Base-by-base conservation (phyloP, 2,329 filamentous ascomycete genomes). In the Pezicula radicicola region DNA sequence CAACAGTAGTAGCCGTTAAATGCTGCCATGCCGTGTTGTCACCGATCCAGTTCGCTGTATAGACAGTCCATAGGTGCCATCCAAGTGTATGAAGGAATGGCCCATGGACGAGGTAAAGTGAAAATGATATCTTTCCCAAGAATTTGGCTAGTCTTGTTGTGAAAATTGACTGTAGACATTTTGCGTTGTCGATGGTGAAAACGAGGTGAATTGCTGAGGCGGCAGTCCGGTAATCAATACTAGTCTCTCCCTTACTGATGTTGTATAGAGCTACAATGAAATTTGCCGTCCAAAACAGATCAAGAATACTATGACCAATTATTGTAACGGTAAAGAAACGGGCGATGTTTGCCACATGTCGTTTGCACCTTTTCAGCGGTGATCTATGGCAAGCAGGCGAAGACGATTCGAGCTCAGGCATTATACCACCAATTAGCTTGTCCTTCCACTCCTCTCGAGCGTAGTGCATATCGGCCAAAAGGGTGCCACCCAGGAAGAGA, bases 21-120 rank as follows among this genome's bases (percentile, higher is more conserved):
- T 40, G 37, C 37, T 40, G 37, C 37, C 37, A 40, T 40, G n/a
- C 37, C 3, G 37, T 40, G 2, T 6, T 16, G 3, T 40, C 19
- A 40, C 37, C 37, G 15, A 40, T 16, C 37, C 37, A 40, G 15
- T n/a, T n/a, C 8, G 37, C 37, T 2, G 37, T n/a, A 16, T 16
- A 16, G 19, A 8, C 9, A n/a, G 19, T 6, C 37, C 37, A 40
- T 8, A 40, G 10, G 19, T 40, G 19, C 37, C 37, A 40, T 8
- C 37, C 37, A 19, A 40, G n/a, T 13, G 37, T 40, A n/a, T 40
- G 37, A 7, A 40, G n/a, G 19, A 40, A 8, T 16, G 13, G 8
- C 3, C 82, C 83, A 58, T 87, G 83, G 7, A 85, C 73, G 12
- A 86, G 70, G 66, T 87, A 87, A 12, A 87, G 68, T 3, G 78